Evolutionary conservation across 257 asterid genomes (phyloP).

Genomic region (Nicotiana obtusifolia): DNA sequence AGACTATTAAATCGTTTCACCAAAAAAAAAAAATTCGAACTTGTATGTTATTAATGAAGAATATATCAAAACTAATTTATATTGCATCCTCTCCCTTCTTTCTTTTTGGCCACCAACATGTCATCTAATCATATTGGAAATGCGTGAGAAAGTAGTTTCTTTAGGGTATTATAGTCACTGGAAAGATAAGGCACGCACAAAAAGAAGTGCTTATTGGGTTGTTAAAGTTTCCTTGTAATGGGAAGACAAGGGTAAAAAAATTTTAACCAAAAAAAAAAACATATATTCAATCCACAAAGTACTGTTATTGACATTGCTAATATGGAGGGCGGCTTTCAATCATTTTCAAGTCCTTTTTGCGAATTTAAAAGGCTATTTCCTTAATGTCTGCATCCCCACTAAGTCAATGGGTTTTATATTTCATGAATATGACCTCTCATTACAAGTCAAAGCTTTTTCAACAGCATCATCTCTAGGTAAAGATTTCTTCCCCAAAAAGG

Average conservation of each 20-base stretch:
- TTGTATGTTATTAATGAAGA: background rate
- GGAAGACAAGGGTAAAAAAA: slow-evolving; percentile 45
- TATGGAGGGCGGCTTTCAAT: slow-evolving; percentile 43
- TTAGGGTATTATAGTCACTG: slow-evolving; percentile 24
- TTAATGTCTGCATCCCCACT: slow-evolving; percentile 35
- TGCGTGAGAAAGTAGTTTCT: background rate
- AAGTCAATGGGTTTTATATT: slow-evolving; percentile 49
- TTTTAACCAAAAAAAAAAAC: background rate
- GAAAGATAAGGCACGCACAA: slow-evolving; percentile 23
- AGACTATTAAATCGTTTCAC: background rate
- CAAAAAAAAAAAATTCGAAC: background rate
- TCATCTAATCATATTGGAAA: background rate
- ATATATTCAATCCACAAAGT: background rate
- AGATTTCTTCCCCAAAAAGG: background rate
- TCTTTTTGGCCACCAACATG: background rate
- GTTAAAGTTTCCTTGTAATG: slow-evolving; percentile 27
- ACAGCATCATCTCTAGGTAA: background rate
- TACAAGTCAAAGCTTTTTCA: slow-evolving; percentile 22
- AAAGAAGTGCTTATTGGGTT: slow-evolving; percentile 41
- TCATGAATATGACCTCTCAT: slow-evolving; percentile 29
- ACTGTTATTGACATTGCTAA: slow-evolving; percentile 3
- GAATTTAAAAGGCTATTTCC: slow-evolving; percentile 15
- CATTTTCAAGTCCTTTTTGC: slow-evolving; percentile 45
- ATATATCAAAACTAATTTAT: background rate
- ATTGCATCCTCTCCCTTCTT: background rate